phyloP scores from a whole-genome alignment of 495 filamentous ascomycete genomes.

The Neurospora intermedia region DNA sequence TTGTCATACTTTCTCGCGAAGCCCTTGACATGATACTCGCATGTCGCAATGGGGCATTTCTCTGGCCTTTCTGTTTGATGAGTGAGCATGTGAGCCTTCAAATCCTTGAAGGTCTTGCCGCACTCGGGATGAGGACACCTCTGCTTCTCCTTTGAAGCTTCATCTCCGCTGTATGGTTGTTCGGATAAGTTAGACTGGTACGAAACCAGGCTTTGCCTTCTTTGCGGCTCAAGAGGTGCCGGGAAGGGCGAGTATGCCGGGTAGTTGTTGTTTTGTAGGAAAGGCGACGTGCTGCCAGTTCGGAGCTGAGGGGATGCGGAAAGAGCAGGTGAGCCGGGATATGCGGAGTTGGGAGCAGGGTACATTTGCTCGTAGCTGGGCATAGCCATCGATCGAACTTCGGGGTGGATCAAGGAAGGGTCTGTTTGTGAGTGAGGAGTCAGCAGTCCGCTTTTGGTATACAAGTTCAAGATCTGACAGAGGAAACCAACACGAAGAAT shows the following conservation, averaged over 20 bases:
- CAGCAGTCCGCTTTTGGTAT: conserved; percentile 16
- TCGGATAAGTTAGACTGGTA: conserved; percentile 26
- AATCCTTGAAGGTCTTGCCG: conserved; percentile 79
- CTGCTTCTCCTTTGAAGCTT: conserved; percentile 55
- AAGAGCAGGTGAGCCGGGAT: conserved; percentile 36
- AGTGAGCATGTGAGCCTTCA: conserved; percentile 94
- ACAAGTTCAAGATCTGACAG: conserved; percentile 12
- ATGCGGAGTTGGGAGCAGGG: conserved; percentile 28
- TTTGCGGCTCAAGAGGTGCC: conserved; percentile 33
- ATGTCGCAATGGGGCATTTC: conserved; percentile 91
- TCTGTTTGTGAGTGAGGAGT: conserved; percentile 25
- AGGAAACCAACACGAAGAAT: conserved; percentile 55
- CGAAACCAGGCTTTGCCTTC: conserved; percentile 21
- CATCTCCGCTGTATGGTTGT: conserved; percentile 48
- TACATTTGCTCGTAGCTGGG: conserved; percentile 31
- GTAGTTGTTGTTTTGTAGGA: conserved; percentile 26
- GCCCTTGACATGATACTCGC: conserved; percentile 92
- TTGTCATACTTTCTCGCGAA: conserved; percentile 97
- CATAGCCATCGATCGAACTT: conserved; percentile 37
- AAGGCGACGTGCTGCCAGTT: conserved; percentile 35
- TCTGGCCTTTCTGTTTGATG: conserved; percentile 90
- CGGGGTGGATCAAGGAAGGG: conserved; percentile 39
- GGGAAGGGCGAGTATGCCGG: conserved; percentile 66
- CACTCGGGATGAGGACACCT: conserved; percentile 76
- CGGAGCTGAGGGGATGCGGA: conserved; percentile 36